Percentiles rank a stretch among this genome's conserved stretches.
These are phyloP conservation scores for Aspergillus sclerotiicarbonarius DNA, from an alignment of 495 filamentous ascomycete species.

Conservation along the genomic window DNA sequence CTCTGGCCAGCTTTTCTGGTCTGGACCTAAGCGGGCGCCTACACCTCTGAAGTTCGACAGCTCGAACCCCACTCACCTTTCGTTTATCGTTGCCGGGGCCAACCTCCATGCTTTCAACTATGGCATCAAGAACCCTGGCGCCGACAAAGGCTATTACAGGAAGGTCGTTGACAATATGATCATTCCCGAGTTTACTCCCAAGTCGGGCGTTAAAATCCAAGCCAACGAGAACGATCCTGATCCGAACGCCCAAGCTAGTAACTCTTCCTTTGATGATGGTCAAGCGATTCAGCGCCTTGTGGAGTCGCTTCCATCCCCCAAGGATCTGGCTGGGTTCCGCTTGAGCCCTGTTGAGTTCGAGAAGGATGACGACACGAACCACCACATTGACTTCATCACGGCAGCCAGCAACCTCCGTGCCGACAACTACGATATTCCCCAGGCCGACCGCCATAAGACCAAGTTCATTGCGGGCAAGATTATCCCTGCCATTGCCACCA, in stretches of 20 bases:
- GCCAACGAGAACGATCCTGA: slow-evolving; percentile 94
- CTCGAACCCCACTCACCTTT: slow-evolving; percentile 77
- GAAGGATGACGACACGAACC: slow-evolving; percentile 97
- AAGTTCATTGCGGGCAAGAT: slow-evolving; percentile 99
- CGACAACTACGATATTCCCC: slow-evolving; percentile 93
- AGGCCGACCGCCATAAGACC: slow-evolving; percentile 91
- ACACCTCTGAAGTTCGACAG: slow-evolving; percentile 86
- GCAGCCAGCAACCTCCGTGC: slow-evolving; percentile 95
- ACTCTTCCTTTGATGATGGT: slow-evolving; percentile 62
- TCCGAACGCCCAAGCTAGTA: slow-evolving; percentile 67
- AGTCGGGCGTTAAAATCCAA: slow-evolving; percentile 92
- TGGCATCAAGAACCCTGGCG: slow-evolving; percentile 73
- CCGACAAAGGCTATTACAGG: slow-evolving; percentile 64
- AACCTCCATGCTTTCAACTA: slow-evolving; percentile 99
- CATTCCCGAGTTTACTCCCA: slow-evolving; percentile 91
- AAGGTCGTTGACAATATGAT: slow-evolving; percentile 90
- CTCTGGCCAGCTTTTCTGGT: slow-evolving; percentile 92
- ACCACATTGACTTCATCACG: slow-evolving; percentile 99
- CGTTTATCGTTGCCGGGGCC: slow-evolving; percentile 82
- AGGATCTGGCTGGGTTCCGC: slow-evolving; percentile 78
- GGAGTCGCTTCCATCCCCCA: slow-evolving; percentile 67
- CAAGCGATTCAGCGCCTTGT: slow-evolving; percentile 69
- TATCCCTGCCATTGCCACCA: slow-evolving; percentile 97
- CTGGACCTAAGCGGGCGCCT: slow-evolving; percentile 95
- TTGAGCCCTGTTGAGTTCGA: slow-evolving; percentile 94